phyloP scores from a whole-genome alignment of 139 green algal species.

The Pedinophyceae sp. region DNA sequence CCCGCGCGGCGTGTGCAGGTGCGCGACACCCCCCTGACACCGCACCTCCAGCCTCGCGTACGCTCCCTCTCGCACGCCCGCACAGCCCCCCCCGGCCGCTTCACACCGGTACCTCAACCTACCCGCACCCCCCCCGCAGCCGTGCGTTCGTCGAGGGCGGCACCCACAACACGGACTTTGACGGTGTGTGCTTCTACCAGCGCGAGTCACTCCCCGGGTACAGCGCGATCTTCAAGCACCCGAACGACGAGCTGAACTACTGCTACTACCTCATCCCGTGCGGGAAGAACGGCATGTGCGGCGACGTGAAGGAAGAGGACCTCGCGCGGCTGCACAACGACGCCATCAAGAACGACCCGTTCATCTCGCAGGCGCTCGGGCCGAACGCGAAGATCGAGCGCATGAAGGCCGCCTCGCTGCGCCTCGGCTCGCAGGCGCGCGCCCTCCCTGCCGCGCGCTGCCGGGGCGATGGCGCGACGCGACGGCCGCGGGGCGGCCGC shows the following conservation, averaged over 20 bases:
- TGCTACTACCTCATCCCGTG: slow-evolving; percentile 89
- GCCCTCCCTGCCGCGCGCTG: no score
- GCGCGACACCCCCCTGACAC: no score
- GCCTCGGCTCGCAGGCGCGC: slow-evolving; percentile 43
- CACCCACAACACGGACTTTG: slow-evolving; percentile 82
- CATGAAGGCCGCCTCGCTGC: slow-evolving; percentile 64
- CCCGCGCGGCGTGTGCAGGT: slow-evolving; percentile 59
- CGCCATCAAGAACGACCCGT: slow-evolving; percentile 67
- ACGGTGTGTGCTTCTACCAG: slow-evolving; percentile 61
- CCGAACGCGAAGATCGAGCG: slow-evolving; percentile 71
- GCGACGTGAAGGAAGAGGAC: slow-evolving; percentile 41
- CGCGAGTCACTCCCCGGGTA: slow-evolving; percentile 64
- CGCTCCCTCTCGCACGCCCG: no score
- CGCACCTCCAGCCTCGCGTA: no score
- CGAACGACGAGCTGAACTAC: slow-evolving; percentile 82
- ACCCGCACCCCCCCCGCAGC: no score
- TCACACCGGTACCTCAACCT: no score
- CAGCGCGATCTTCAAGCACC: slow-evolving; percentile 58
- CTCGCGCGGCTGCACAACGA: slow-evolving; percentile 68
- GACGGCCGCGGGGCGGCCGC: no score
- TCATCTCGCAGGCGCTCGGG: slow-evolving; percentile 51
- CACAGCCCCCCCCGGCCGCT: no score
- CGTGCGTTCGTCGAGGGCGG: slow-evolving; percentile 66
- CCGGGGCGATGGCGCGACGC: no score
- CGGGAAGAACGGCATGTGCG: slow-evolving; percentile 43